Conservation (phyloP, 1,284 basidiomycete genomes). For the Cryptococcus maquisensis region DNA sequence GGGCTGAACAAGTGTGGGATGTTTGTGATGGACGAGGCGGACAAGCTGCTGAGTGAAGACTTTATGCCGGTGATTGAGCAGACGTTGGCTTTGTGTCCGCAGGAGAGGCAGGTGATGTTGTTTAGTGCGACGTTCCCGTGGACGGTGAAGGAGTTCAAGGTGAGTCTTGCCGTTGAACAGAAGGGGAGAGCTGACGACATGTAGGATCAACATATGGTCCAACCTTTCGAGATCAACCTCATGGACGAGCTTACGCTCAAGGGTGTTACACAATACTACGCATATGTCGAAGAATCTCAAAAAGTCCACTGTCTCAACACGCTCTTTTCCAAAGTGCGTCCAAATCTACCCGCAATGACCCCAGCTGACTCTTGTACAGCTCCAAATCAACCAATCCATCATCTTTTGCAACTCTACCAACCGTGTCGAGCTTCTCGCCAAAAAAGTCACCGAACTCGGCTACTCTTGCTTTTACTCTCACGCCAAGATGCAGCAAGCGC, state of each 20-base stretch:
- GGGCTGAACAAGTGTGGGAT: slow-evolving; percentile 91
- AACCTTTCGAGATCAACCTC: slow-evolving; percentile 96
- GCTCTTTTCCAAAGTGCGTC: slow-evolving; percentile 31
- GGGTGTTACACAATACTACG: slow-evolving; percentile 99
- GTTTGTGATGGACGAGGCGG: slow-evolving; percentile 99
- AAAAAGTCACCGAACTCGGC: slow-evolving; percentile 98
- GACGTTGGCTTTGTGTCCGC: slow-evolving; percentile 77
- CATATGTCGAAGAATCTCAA: slow-evolving; percentile 97
- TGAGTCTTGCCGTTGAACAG: slow-evolving; percentile 39
- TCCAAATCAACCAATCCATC: slow-evolving; percentile 99
- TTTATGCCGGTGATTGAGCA: slow-evolving; percentile 99
- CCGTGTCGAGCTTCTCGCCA: slow-evolving; percentile 96
- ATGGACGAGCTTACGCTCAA: slow-evolving; percentile 99
- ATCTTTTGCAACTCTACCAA: slow-evolving; percentile 99
- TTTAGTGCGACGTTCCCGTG: slow-evolving; percentile 99
- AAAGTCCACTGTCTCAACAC: slow-evolving; percentile 82
- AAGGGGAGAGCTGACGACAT: slow-evolving; percentile 6
- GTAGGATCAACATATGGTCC: slow-evolving; percentile 95
- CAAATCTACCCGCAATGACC: background rate
- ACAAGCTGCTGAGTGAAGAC: slow-evolving; percentile 95
- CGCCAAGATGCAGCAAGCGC: slow-evolving; percentile 97
- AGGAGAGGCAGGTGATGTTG: slow-evolving; percentile 92
- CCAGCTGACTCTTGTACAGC: slow-evolving; percentile 52
- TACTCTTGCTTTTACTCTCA: slow-evolving; percentile 99
- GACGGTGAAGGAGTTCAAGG: slow-evolving; percentile 99